These are phyloP conservation scores for Knufia fluminis DNA, from an alignment of 2,329 filamentous ascomycete genomes.

Conservation along the genomic window DNA sequence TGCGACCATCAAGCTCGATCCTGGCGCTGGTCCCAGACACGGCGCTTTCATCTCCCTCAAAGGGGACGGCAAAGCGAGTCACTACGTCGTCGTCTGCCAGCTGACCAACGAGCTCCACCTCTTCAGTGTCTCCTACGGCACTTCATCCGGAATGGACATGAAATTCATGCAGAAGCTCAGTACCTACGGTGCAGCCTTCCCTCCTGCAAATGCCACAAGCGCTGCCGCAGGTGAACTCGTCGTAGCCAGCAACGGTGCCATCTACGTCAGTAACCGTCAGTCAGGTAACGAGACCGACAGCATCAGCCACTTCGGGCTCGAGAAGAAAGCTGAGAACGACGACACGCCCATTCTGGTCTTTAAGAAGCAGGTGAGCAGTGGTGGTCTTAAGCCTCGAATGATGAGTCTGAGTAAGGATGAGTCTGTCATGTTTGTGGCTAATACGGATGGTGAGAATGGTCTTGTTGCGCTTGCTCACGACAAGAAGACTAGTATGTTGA, in stretches of 20 bases:
- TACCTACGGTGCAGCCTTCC: slow-evolving; percentile 39
- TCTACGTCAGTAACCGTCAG: slow-evolving; percentile 57
- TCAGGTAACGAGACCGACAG: slow-evolving; percentile 1
- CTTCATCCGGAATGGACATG: slow-evolving; percentile 23
- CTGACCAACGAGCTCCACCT: slow-evolving; percentile 44
- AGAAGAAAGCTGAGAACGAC: not conserved
- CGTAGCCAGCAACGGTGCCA: slow-evolving; percentile 35
- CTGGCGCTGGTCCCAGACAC: slow-evolving; percentile 57
- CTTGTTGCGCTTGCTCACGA: not conserved
- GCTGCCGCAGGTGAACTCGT: slow-evolving; percentile 39
- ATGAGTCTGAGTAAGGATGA: slow-evolving; percentile 5
- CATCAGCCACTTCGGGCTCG: slow-evolving; percentile 2
- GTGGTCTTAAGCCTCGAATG: not conserved
- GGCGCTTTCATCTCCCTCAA: slow-evolving; percentile 44
- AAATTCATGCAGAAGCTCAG: slow-evolving; percentile 8
- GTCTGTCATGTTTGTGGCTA: not conserved
- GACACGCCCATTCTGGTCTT: not conserved
- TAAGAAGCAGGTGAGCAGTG: not conserved
- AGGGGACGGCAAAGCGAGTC: slow-evolving; percentile 33
- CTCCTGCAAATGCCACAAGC: slow-evolving; percentile 37
- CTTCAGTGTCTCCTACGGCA: slow-evolving; percentile 40
- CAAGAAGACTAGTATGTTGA: not conserved
- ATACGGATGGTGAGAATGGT: not conserved
- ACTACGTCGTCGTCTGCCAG: slow-evolving; percentile 55
- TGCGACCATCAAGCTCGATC: slow-evolving; percentile 32